Conservation (phyloP, 352 stramenopile species). For the Phytophthora uliginosa region DNA sequence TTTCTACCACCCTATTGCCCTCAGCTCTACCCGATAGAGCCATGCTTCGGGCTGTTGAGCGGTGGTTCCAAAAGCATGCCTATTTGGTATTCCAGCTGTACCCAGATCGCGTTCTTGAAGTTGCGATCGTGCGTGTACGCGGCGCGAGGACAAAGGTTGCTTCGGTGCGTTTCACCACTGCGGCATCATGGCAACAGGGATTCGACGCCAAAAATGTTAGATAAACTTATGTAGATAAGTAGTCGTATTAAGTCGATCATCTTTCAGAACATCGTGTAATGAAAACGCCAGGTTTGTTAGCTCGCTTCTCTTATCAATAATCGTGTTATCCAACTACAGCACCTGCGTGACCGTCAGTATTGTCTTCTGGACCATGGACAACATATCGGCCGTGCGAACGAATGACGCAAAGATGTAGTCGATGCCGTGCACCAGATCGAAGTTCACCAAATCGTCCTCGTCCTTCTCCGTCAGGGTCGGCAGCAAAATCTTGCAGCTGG, state of each 20-base stretch:
- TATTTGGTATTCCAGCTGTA: conserved; percentile 6
- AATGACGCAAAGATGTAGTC: conserved; percentile 99
- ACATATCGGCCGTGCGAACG: conserved; percentile 97
- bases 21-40: background rate
- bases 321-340: conserved; percentile 88
- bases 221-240: background rate
- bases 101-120: conserved; percentile 4
- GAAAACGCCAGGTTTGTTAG: too few relatives aligned
- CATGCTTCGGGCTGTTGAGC: too few relatives aligned
- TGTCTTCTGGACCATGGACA: conserved; percentile 98
- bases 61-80: background rate
- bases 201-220: conserved; percentile 9
- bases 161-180: conserved; percentile 16
- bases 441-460: conserved; percentile 94
- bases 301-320: too few relatives aligned
- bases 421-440: conserved; percentile 95
- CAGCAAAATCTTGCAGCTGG: conserved; percentile 91
- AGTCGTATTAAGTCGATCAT: too few relatives aligned
- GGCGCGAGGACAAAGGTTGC: conserved; percentile 6
- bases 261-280: too few relatives aligned
- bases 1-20: background rate
- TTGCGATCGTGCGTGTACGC: conserved; percentile 14
- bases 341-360: conserved; percentile 99
- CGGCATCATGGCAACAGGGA: conserved; percentile 5
- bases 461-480: conserved; percentile 94